phyloP scores from a whole-genome alignment of 257 asterid genomes.

The Solanum bulbocastanum region DNA sequence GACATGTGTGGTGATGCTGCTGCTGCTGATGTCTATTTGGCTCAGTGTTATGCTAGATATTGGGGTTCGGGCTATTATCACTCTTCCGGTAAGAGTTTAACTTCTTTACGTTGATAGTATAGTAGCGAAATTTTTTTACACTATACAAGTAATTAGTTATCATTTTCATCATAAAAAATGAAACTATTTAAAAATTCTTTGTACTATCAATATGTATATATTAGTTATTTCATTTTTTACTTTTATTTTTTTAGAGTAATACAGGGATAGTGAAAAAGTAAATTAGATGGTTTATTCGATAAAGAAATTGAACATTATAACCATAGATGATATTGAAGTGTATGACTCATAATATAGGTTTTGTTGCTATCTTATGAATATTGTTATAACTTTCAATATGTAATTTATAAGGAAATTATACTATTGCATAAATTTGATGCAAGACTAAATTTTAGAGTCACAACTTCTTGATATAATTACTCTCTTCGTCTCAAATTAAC shows the following conservation, averaged over 20 bases:
- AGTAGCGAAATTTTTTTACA: neutral
- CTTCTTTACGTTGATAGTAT: neutral
- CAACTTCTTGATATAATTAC: neutral
- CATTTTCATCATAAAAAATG: neutral
- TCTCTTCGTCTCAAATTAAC: neutral
- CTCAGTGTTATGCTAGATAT: constrained; percentile 33
- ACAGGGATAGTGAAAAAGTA: neutral
- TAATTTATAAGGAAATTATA: neutral
- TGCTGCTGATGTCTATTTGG: constrained; percentile 33
- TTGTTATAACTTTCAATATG: neutral
- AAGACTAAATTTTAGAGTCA: neutral
- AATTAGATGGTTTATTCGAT: too few species aligned
- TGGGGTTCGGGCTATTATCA: constrained; percentile 36
- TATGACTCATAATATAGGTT: neutral
- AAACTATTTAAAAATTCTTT: neutral
- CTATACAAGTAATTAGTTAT: neutral
- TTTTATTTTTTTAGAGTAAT: neutral
- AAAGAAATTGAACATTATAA: neutral
- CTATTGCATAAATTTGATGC: neutral
- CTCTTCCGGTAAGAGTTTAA: constrained; percentile 9
- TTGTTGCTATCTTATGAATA: neutral
- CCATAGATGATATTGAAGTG: neutral
- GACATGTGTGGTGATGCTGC: constrained; percentile 28
- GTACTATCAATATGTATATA: neutral
- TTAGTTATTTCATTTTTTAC: neutral